Conservation (phyloP, 768 basidiomycete species). For the Wakefieldia striispora region DNA sequence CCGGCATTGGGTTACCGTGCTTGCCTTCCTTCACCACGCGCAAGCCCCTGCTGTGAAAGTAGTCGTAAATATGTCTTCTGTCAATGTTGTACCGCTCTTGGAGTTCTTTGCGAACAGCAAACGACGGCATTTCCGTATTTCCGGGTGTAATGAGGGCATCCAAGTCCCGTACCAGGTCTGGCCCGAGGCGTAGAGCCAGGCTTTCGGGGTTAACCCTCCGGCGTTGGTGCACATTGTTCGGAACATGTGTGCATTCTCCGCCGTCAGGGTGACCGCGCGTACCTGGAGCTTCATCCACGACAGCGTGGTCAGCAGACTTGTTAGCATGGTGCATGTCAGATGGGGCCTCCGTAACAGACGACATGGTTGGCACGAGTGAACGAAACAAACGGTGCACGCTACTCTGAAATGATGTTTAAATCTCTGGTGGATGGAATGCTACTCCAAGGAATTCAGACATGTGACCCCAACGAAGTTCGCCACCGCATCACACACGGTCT, state of each 20-base stretch:
- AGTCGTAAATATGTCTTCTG: slow-evolving; percentile 74
- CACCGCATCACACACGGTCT: neutral
- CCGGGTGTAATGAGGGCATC: slow-evolving; percentile 69
- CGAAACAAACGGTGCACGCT: neutral
- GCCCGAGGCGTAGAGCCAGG: slow-evolving; percentile 62
- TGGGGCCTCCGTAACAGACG: slow-evolving; percentile 13
- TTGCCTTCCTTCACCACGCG: slow-evolving; percentile 67
- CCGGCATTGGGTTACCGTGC: slow-evolving; percentile 45
- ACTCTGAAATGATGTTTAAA: slow-evolving; percentile 11
- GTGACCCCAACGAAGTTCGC: slow-evolving; percentile 2
- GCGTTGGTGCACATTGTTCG: slow-evolving; percentile 28
- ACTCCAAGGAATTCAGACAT: slow-evolving; percentile 2
- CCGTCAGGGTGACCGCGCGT: slow-evolving; percentile 10
- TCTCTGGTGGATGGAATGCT: slow-evolving; percentile 24
- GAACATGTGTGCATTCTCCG: neutral
- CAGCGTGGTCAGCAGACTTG: slow-evolving; percentile 2
- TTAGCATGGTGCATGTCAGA: neutral
- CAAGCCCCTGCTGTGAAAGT: slow-evolving; percentile 64
- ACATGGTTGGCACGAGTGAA: neutral
- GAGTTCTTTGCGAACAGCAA: slow-evolving; percentile 64
- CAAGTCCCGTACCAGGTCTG: slow-evolving; percentile 67
- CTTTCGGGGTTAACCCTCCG: slow-evolving; percentile 65
- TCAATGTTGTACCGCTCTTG: slow-evolving; percentile 71
- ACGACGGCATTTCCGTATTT: slow-evolving; percentile 72
- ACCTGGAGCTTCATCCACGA: slow-evolving; percentile 5